Evolutionary conservation across 768 basidiomycete genomes (phyloP), one percentile per base, ranked within the genome.

Genomic region (Lanmaoa pseudosensibilis): DNA sequence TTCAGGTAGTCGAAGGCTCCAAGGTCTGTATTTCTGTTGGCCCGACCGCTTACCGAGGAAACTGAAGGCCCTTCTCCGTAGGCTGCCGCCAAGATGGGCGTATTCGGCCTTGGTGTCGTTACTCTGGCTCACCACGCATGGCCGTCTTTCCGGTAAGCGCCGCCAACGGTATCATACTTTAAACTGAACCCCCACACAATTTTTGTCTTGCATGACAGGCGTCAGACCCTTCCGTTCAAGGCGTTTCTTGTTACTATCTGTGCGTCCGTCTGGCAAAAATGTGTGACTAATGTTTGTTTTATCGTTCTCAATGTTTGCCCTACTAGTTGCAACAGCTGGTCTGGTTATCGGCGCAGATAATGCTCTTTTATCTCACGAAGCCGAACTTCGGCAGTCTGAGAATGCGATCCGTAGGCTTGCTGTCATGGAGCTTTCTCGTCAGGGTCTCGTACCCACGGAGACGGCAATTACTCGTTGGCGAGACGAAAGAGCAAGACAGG

Each of bases 381-480:
- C 78, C 43, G 73, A 78, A 45, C 78, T 87, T 61, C 83, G 92
- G 30, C 73, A 76, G 56, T 79, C 83, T 54, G 91, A 94, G 68
- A 84, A 87, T 59, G 73, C 78, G 15, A 73, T 94, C 38, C 84
- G 92, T 37, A 79, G 83, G 50, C 79, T 90, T 69, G 92, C 92
- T 11, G 79, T 88, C 40, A 75, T 86, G 34, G 90, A 91, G 53
- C 80, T 95, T 46, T 84, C 87, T 18, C 79, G 83, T 38, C 82
- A 83, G 57, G 92, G 92, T 25, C 75, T 89, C 43, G 80, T 94
- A 51, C 83, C 84, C 2, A 93, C 92, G 8, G 92, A 95, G 71
- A 84, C 88, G 10, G 91, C 89, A 59, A 94, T 94, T 33, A 78
- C 83, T 33, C 85, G 83, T 68, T 95, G 92, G 92, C 87, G 81